Conservation (phyloP, 2,329 filamentous ascomycete species). For the Geosmithia putterillii region DNA sequence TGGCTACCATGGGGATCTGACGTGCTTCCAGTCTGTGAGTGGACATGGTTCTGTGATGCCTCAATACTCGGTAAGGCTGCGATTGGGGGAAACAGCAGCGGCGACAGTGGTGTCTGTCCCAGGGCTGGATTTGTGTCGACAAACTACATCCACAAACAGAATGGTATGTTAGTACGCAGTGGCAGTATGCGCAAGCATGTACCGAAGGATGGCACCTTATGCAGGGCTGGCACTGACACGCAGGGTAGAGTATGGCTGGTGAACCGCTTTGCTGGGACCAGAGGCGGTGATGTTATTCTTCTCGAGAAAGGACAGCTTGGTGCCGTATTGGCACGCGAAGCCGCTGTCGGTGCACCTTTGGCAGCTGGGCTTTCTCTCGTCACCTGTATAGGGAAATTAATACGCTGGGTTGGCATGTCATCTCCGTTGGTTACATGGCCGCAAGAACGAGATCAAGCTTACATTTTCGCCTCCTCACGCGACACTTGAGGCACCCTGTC, state of each 20-base stretch:
- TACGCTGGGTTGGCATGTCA: too few relatives aligned
- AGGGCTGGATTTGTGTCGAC: background rate
- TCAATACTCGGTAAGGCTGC: background rate
- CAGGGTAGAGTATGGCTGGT: conserved; percentile 9
- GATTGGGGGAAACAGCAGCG: too few relatives aligned
- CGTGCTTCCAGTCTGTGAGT: background rate
- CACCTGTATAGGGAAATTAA: too few relatives aligned
- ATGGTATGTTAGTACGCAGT: background rate
- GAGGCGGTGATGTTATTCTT: conserved; percentile 30
- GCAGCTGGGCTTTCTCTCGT: conserved; percentile 36
- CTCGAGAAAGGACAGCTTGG: conserved; percentile 31
- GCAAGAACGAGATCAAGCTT: too few relatives aligned
- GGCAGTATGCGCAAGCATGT: background rate
- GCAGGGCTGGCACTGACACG: conserved; percentile 5
- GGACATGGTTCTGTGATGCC: background rate
- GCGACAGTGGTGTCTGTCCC: background rate
- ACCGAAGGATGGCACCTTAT: background rate
- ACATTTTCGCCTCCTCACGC: conserved; percentile 35
- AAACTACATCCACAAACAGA: background rate
- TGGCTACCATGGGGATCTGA: background rate
- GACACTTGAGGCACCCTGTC: conserved; percentile 35
- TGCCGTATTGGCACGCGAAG: conserved; percentile 34
- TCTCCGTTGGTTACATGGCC: too few relatives aligned
- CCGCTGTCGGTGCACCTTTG: conserved; percentile 31
- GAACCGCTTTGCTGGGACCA: conserved; percentile 8